Evolutionary conservation across 2,329 filamentous ascomycete genomes (phyloP).

Genomic region (Biscogniauxia marginata): DNA sequence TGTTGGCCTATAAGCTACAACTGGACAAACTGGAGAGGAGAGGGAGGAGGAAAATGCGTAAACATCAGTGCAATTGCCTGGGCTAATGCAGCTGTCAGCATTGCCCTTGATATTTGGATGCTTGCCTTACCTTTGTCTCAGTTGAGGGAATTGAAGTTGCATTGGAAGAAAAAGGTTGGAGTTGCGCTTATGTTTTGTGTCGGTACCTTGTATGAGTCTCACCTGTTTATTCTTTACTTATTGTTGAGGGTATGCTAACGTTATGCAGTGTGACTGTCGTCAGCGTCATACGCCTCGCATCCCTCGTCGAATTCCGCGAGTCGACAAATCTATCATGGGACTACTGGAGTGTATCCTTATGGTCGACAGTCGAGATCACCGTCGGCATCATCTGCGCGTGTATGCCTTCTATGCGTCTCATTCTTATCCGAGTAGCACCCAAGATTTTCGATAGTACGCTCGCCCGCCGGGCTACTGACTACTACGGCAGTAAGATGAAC

Average conservation of each 20-base stretch:
- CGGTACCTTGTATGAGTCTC: constrained; percentile 35
- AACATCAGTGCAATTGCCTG: constrained; percentile 36
- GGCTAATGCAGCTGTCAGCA: constrained; percentile 39
- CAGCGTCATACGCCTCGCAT: constrained; percentile 26
- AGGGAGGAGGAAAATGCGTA: constrained; percentile 28
- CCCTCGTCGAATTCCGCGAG: neutral
- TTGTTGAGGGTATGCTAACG: neutral
- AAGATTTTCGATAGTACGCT: constrained; percentile 5
- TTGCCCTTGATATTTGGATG: constrained; percentile 42
- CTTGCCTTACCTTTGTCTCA: constrained; percentile 44
- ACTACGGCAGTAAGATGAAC: neutral
- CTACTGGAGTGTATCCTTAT: constrained; percentile 26
- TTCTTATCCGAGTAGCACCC: constrained; percentile 6
- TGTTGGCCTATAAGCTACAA: constrained; percentile 35
- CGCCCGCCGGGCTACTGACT: neutral
- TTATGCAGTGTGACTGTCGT: constrained; percentile 31
- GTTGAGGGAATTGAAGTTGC: constrained; percentile 39
- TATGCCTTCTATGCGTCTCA: constrained; percentile 26
- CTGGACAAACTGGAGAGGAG: constrained; percentile 39
- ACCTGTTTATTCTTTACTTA: constrained; percentile 1
- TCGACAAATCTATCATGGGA: constrained; percentile 7
- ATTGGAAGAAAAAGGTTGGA: constrained; percentile 48
- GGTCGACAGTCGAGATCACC: constrained; percentile 36
- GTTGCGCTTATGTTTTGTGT: constrained; percentile 48
- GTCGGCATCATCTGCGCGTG: constrained; percentile 36